Evolutionary conservation across 208 protist genomes (phyloP).

Genomic region (Trypanosomatidae sp.): DNA sequence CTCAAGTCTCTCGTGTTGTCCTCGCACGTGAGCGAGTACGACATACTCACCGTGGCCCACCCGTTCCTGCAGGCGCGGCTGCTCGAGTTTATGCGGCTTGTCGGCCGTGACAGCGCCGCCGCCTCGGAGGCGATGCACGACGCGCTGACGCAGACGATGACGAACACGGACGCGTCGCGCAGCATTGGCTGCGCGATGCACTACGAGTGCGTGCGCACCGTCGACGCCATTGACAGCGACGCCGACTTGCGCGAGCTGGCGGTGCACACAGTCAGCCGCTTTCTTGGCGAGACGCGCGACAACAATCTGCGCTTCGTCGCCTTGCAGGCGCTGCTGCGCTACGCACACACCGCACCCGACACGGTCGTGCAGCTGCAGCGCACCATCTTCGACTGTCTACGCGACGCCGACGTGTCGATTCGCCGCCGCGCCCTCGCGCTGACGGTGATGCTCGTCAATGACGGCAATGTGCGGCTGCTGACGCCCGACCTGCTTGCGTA

Average conservation of each 20-base stretch:
- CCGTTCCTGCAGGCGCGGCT: conserved; percentile 98
- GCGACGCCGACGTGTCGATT: conserved; percentile 95
- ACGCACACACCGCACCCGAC: conserved; percentile 76
- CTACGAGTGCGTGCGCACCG: conserved; percentile 97
- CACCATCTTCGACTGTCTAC: conserved; percentile 94
- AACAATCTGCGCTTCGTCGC: conserved; percentile 99
- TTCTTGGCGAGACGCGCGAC: conserved; percentile 91
- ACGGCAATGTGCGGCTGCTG: conserved; percentile 87
- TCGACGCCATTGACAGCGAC: conserved; percentile 95
- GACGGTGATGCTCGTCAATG: conserved; percentile 94
- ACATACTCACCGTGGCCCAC: conserved; percentile 94
- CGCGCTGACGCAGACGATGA: conserved; percentile 96
- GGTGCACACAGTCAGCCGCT: conserved; percentile 97
- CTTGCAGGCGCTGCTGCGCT: conserved; percentile 88
- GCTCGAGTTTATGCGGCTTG: conserved; percentile 92
- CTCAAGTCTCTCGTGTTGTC: conserved; percentile 94
- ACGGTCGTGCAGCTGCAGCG: conserved; percentile 89
- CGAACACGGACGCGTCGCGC: conserved; percentile 93
- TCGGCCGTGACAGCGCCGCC: conserved; percentile 88
- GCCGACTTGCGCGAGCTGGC: conserved; percentile 84
- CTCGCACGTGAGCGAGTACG: conserved; percentile 89
- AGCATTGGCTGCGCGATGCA: conserved; percentile 97
- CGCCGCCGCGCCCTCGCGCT: conserved; percentile 94
- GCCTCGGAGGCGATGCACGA: conserved; percentile 95
- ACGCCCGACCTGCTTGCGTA: conserved; percentile 93